Evolutionary conservation across 2,329 filamentous ascomycete species (phyloP).

Genomic region (Neurospora crassa): DNA sequence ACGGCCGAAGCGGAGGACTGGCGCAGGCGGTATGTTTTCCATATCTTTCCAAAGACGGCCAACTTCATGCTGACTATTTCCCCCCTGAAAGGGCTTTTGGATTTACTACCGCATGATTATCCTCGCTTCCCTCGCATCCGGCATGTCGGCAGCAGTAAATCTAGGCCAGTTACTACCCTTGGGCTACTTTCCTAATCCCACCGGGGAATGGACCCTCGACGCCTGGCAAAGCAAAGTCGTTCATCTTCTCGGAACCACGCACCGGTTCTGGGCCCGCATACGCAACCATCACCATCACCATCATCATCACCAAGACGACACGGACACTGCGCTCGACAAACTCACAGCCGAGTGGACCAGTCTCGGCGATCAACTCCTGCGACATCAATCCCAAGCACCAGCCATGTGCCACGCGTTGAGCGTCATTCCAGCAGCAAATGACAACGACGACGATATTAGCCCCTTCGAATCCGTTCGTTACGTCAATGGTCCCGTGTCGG

Average conservation of each 20-base stretch:
- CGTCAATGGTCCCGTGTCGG: constrained; percentile 1
- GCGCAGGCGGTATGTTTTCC: neutral
- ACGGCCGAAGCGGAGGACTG: constrained; percentile 1
- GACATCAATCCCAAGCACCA: neutral
- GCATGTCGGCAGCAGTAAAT: neutral
- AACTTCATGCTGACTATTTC: neutral
- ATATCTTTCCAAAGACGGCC: neutral
- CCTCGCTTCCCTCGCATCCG: constrained; percentile 1
- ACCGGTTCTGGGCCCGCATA: neutral
- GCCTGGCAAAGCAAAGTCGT: neutral
- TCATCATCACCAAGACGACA: neutral
- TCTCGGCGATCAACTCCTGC: neutral
- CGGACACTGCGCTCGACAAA: neutral
- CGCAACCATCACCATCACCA: neutral
- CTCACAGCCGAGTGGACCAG: neutral
- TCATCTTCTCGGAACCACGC: neutral
- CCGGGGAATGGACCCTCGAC: neutral
- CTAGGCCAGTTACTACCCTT: neutral
- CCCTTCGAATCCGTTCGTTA: neutral
- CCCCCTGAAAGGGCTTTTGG: neutral
- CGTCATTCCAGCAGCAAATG: neutral
- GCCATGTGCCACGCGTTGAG: neutral
- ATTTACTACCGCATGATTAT: constrained; percentile 3
- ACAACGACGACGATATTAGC: neutral
- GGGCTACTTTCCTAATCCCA: neutral